Base-by-base conservation (phyloP, 352 stramenopile species). In the Plasmopara halstedii region DNA sequence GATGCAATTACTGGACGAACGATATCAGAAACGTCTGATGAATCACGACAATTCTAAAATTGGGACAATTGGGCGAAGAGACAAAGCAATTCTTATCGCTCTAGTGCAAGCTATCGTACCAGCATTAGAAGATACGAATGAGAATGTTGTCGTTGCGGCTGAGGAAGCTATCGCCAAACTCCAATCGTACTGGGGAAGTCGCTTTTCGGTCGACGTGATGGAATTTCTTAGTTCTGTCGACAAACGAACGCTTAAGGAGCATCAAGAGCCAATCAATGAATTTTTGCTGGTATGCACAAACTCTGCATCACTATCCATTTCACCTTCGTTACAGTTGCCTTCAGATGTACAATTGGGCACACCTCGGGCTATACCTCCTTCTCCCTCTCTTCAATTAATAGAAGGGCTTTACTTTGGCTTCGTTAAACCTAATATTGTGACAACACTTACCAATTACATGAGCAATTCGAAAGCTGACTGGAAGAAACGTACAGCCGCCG, bases 401-500 rank as follows among this genome's bases (percentile, higher is more conserved):
- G 42, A 47, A 13, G 19, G 38, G 8, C 37, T 83, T 6, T 26
- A 42, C 22, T 87, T 77, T 33, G 71, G 73, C 2, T 84, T 84
- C 15, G 44, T 87, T 9, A 40, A 55, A 7, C 19, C n/a, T 18
- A 63, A 70, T 2, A 53, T 81, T 15, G 41, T 84, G n/a, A 53
- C 56, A 0, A 50, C 48, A 11, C 43, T 87, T 14, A 43, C 48
- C 9, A 55, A 21, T 0, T 69, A 51, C 35, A 59, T 55, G 3
- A 75, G 66, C 25, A 84, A 81, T 37, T 83, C 72, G 13, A 87
- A 89, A 31, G 60, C 72, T 6, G 73, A 85, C 32, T 88, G 77
- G 77, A 89, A 87, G 54, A 76, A 70, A 21, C 60, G 77, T 2
- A 62, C 74, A 3, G 52, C 52, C 13, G 74, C 74, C 3, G 73